A percentile compares a stretch with the other conserved stretches of the same genome.
Conservation (phyloP, 352 stramenopile species). For the Globisporangium middletonii region DNA sequence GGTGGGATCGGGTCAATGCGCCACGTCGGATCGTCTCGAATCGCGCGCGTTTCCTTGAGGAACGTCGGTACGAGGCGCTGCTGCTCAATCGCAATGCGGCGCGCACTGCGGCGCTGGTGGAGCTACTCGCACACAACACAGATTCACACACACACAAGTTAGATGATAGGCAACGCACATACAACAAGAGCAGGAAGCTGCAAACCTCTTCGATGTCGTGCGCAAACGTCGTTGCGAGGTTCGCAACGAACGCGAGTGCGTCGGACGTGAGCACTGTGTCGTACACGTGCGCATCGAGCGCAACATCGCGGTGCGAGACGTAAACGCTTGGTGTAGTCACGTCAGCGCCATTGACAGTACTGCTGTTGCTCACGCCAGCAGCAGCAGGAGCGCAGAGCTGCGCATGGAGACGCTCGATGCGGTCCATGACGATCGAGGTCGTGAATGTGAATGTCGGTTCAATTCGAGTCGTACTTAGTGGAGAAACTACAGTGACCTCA, state of each 20-base stretch:
- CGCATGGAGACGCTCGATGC: constrained; percentile 29
- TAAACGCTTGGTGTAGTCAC: constrained; percentile 12
- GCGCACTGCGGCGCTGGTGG: constrained; percentile 47
- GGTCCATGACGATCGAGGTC: constrained; percentile 21
- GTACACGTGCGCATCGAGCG: constrained; percentile 27
- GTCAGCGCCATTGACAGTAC: neutral
- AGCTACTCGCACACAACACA: constrained; percentile 22
- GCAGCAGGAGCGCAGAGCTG: constrained; percentile 18
- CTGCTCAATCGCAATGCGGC: constrained; percentile 50
- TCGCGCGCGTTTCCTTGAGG: constrained; percentile 49
- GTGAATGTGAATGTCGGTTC: neutral
- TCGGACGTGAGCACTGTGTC: constrained; percentile 77
- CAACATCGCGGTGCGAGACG: constrained; percentile 19
- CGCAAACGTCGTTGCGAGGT: constrained; percentile 76
- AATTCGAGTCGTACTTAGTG: neutral
- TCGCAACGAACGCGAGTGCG: constrained; percentile 84
- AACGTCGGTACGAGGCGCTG: constrained; percentile 82
- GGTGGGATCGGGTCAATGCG: constrained; percentile 49
- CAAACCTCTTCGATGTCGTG: constrained; percentile 33
- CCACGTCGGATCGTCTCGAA: constrained; percentile 63
- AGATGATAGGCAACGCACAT: neutral
- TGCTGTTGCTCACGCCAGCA: neutral
- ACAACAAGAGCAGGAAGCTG: neutral
- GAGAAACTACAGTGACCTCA: neutral
- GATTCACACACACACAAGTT: neutral